These are phyloP conservation scores for Ramularia endophylla DNA, from an alignment of 2,329 filamentous ascomycete genomes.

Conservation along the genomic window DNA sequence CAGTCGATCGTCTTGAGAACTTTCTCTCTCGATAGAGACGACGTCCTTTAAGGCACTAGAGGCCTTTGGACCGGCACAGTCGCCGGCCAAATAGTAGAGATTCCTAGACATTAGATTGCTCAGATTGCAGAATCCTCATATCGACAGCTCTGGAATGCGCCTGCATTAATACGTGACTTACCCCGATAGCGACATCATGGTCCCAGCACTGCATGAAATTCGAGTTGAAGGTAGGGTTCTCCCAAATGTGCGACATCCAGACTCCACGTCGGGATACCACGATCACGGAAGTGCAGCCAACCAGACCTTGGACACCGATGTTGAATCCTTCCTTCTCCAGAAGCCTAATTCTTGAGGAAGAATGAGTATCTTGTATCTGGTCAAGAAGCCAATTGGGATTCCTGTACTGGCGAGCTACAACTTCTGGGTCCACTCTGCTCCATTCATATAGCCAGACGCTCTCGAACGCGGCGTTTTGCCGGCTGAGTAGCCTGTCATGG, in stretches of 20 bases:
- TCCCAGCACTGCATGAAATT: neutral
- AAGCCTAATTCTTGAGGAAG: slow-evolving; percentile 4
- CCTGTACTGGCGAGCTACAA: too few species aligned
- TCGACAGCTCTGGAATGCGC: neutral
- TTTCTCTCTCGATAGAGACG: too few species aligned
- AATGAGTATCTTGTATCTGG: slow-evolving; percentile 1
- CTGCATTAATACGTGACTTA: too few species aligned
- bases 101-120: too few species aligned
- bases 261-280: slow-evolving; percentile 7
- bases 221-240: slow-evolving; percentile 4
- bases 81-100: too few species aligned
- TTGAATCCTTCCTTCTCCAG: slow-evolving; percentile 4
- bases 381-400: slow-evolving; percentile 3
- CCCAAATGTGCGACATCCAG: slow-evolving; percentile 8
- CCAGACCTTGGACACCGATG: slow-evolving; percentile 3
- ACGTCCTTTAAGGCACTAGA: too few species aligned
- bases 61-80: too few species aligned
- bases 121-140: too few species aligned
- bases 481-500: too few species aligned
- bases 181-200: slow-evolving; percentile 5
- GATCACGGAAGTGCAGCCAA: slow-evolving; percentile 7
- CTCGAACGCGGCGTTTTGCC: neutral
- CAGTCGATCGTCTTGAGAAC: too few species aligned
- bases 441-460: neutral
- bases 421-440: neutral